Evolutionary conservation across 768 basidiomycete genomes (phyloP).

Genomic region (Lactifluus rugatus): DNA sequence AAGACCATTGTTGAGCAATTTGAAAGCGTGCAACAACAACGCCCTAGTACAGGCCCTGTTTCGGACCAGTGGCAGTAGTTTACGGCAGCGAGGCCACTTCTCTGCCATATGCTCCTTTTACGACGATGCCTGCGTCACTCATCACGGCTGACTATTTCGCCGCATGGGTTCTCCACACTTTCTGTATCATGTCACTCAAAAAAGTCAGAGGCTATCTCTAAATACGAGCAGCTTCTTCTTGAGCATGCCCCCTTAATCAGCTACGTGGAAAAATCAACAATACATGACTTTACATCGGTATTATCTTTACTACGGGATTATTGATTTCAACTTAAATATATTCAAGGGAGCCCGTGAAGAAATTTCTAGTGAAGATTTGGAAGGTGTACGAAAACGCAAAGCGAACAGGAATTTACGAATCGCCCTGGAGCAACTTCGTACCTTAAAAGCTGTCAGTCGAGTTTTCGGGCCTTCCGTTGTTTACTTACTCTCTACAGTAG

Average conservation of each 20-base stretch:
- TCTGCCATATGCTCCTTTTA: constrained; percentile 2
- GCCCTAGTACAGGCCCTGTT: too few relatives aligned
- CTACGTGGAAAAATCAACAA: background rate
- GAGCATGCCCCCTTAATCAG: constrained; percentile 10
- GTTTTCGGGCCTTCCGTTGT: background rate
- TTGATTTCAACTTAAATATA: background rate
- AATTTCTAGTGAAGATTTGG: background rate
- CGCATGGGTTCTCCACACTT: background rate
- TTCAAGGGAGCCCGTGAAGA: background rate
- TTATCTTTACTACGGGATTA: background rate
- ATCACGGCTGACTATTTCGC: background rate
- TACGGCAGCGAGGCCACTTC: background rate
- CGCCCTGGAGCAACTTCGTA: background rate
- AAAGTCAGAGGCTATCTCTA: constrained; percentile 3
- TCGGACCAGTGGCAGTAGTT: background rate
- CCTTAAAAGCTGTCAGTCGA: constrained; percentile 7
- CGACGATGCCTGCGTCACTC: constrained; percentile 2
- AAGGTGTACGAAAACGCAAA: background rate
- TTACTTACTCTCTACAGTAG: constrained; percentile 10
- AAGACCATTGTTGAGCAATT: constrained; percentile 11
- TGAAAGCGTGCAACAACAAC: background rate
- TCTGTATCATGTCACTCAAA: background rate
- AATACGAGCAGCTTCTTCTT: constrained; percentile 10
- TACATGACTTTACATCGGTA: constrained; percentile 1
- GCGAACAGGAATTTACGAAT: background rate